Base-by-base conservation (phyloP, 257 asterid genomes). In the Anisodus acutangulus region DNA sequence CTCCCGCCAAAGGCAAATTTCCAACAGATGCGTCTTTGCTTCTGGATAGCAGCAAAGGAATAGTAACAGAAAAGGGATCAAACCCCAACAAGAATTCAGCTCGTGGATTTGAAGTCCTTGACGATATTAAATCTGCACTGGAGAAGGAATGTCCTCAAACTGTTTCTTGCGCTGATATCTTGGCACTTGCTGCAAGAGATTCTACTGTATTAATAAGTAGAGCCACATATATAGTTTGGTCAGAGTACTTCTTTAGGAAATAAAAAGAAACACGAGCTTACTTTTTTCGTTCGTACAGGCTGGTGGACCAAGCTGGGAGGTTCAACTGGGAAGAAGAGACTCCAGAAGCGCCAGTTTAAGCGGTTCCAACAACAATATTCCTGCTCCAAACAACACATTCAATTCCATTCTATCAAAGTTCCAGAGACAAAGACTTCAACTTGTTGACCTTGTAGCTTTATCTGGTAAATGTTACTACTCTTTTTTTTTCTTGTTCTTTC, bases 251-350 rank as follows among this genome's bases (percentile, higher is more conserved):
- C 59, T 12, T 47, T 19, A 4, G 26, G 0, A 19, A n/a, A 8
- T 6, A 53, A n/a, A 49, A 22, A 22, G 26, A 22, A 45, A 62
- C 10, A 3, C 3, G 64, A 79, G 7, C 62, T 78, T 43, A 76
- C 35, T 8, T 2, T 84, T 22, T 72, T 66, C 16, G 16, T 78
- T 69, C n/a, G 26, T 76, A 83, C 87, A 93, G 97, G 59, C 92
- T 57, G 96, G 93, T 58, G 99, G 99, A 58, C 99, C 99, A 8
- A 90, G 78, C 78, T 95, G 98, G 99, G 95, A 78, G 85, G 95
- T 94, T 64, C 97, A 97, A 80, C n/a, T 95, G n/a, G 99, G 98
- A 70, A 90, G 99, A 76, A 92, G 94, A 88, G 99, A 95, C 90
- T 89, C 99, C 7, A 91, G 69, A 88, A 91, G 91, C 9, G 97